Conservation (phyloP, 345 rosid genomes). For the Dovyalis caffra region DNA sequence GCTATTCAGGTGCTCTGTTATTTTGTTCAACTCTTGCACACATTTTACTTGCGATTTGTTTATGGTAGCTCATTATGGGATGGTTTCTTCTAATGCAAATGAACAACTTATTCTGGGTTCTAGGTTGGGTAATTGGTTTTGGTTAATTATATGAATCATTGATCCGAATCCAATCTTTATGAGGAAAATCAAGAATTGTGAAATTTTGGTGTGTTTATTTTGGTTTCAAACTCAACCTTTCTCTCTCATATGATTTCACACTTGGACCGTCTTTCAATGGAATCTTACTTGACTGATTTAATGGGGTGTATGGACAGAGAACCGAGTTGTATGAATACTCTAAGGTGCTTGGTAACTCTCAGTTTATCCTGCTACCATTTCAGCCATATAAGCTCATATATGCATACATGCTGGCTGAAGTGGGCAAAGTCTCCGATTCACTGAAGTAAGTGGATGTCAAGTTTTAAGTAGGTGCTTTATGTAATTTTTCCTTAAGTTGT, state of each 20-base stretch:
- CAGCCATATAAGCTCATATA: constrained; percentile 94
- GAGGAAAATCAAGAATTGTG: neutral
- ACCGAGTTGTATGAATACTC: constrained; percentile 97
- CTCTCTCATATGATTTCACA: neutral
- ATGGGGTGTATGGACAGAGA: constrained; percentile 60
- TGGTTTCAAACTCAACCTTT: neutral
- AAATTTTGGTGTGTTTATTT: neutral
- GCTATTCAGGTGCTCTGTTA: constrained; percentile 67
- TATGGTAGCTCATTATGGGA: neutral
- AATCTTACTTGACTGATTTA: constrained; percentile 23
- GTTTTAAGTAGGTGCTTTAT: constrained; percentile 3
- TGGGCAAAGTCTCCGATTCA: constrained; percentile 90
- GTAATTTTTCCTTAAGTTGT: constrained; percentile 21
- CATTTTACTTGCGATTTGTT: neutral
- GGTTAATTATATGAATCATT: neutral
- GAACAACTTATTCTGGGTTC: neutral
- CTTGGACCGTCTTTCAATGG: neutral
- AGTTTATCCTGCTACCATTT: constrained; percentile 77
- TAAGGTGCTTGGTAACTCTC: constrained; percentile 93
- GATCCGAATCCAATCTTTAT: neutral
- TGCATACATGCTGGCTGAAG: constrained; percentile 98
- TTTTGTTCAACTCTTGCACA: neutral
- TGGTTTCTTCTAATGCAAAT: constrained; percentile 3
- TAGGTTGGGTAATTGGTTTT: neutral
- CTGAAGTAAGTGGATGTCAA: constrained; percentile 58